Evolutionary conservation across 2,329 filamentous ascomycete species (phyloP).

Genomic region (Verticillium nubilum): DNA sequence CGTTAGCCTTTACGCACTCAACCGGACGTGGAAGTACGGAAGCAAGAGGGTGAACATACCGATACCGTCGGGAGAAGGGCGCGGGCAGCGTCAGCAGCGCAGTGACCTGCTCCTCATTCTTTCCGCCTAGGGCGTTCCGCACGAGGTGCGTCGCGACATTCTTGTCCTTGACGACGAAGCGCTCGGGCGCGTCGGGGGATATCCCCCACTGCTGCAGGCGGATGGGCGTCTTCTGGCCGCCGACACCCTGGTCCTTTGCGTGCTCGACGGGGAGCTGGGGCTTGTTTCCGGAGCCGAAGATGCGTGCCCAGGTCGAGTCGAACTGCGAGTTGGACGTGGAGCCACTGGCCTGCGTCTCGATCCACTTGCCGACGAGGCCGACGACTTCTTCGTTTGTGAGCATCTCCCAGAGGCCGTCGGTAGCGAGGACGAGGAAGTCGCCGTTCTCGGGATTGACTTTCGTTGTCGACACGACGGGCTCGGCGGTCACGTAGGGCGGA

Average conservation of each 20-base stretch:
- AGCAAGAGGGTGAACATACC: slow-evolving; percentile 41
- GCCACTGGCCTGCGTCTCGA: slow-evolving; percentile 65
- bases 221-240: slow-evolving; percentile 82
- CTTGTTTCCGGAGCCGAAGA: slow-evolving; percentile 49
- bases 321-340: slow-evolving; percentile 57
- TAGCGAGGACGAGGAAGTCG: slow-evolving; percentile 94
- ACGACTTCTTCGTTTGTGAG: slow-evolving; percentile 97
- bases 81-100: slow-evolving; percentile 86
- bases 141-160: slow-evolving; percentile 95
- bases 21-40: too few species aligned
- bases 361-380: slow-evolving; percentile 92
- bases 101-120: slow-evolving; percentile 88
- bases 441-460: slow-evolving; percentile 84
- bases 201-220: slow-evolving; percentile 90
- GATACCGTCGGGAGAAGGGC: slow-evolving; percentile 85
- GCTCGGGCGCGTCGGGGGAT: slow-evolving; percentile 62
- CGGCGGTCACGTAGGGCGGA: slow-evolving; percentile 94
- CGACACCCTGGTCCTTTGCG: slow-evolving; percentile 35
- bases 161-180: slow-evolving; percentile 93
- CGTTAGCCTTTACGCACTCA: neutral
- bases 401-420: slow-evolving; percentile 98
- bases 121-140: slow-evolving; percentile 88
- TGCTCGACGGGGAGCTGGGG: slow-evolving; percentile 71
- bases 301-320: slow-evolving; percentile 60
- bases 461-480: slow-evolving; percentile 90